Base-by-base conservation (phyloP, 2,329 filamentous ascomycete genomes). In the Sclerotinia borealis region DNA sequence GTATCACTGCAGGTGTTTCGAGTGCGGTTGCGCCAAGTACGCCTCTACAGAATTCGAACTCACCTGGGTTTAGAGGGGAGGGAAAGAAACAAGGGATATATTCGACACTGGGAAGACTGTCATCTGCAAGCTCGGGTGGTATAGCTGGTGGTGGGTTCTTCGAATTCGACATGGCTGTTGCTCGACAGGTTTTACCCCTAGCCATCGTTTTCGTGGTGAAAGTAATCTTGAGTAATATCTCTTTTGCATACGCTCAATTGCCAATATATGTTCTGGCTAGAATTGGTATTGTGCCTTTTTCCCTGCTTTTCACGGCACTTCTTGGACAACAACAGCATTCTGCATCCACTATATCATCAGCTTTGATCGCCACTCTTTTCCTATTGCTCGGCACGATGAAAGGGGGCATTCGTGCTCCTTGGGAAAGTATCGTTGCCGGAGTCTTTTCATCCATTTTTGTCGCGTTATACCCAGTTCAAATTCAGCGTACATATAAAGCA, bases 141-240 rank as follows among this genome's bases (percentile, higher is more conserved):
- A 81, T 82, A 65, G 79, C 81, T 37, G 80, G 81, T n/a, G 81
- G 80, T 22, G 80, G 81, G 10, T 68, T 83, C 3, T 80, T 84
- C 61, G 81, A 83, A 65, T 81, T 83, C 61, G 79, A 83, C 61
- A 74, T 73, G 64, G 70, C 74, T 45, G 75, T 79, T n/a, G 80
- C 77, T 1, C 78, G 77, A 64, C 77, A 79, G 62, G 78, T 80
- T 25, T 71, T 83, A 1, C 80, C 80, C 15, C 71, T 81, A 10
- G 79, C 81, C 1, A 71, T 81, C 15, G 76, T 83, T 55, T 83
- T 80, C 64, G 74, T 82, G 31, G 75, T 77, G 34, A 83, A 81
- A 67, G 75, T 83, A 36, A 73, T 81, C 19, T 75, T 83, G 22
- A 82, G 79, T 67, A 84, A 83, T 71, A 76, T 83, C 61, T 81